Evolutionary conservation across 2,329 filamentous ascomycete species (phyloP).

Genomic region (Phaeomoniella chlamydospora): DNA sequence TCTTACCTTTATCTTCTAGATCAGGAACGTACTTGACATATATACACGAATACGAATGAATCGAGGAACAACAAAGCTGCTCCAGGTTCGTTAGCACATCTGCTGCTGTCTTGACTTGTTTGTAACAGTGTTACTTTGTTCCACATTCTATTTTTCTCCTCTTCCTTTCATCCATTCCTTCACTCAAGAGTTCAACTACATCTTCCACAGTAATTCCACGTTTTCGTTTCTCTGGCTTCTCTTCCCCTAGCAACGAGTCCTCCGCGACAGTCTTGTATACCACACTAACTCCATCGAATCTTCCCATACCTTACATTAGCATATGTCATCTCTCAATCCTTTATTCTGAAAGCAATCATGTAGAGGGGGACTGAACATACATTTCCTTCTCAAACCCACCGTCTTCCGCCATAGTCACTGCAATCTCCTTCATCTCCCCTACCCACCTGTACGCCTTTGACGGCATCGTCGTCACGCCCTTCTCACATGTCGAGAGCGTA

Average conservation of each 20-base stretch:
- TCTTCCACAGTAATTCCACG: slow-evolving; percentile 28
- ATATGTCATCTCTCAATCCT: slow-evolving; percentile 19
- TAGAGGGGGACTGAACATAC: neutral
- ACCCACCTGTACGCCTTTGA: slow-evolving; percentile 70
- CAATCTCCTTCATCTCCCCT: slow-evolving; percentile 64
- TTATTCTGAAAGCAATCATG: slow-evolving; percentile 14
- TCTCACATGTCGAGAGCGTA: slow-evolving; percentile 31
- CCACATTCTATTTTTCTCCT: too few relatives aligned
- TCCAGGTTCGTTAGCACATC: too few relatives aligned
- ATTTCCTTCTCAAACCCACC: slow-evolving; percentile 34
- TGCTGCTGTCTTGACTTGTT: too few relatives aligned
- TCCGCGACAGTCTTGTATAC: slow-evolving; percentile 36
- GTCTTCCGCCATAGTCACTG: slow-evolving; percentile 50
- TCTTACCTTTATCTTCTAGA: too few relatives aligned
- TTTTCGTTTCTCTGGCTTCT: slow-evolving; percentile 22
- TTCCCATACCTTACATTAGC: slow-evolving; percentile 1
- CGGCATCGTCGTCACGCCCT: slow-evolving; percentile 44
- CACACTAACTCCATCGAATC: slow-evolving; percentile 21
- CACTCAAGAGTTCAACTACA: slow-evolving; percentile 22
- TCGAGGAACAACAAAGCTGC: too few relatives aligned
- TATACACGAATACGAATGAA: too few relatives aligned
- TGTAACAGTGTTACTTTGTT: too few relatives aligned
- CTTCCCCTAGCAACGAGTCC: slow-evolving; percentile 29
- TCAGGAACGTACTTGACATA: too few relatives aligned
- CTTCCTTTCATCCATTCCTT: slow-evolving; percentile 14